Evolutionary conservation across 2,329 filamentous ascomycete species (phyloP).

Genomic region (Clonostachys byssicola): DNA sequence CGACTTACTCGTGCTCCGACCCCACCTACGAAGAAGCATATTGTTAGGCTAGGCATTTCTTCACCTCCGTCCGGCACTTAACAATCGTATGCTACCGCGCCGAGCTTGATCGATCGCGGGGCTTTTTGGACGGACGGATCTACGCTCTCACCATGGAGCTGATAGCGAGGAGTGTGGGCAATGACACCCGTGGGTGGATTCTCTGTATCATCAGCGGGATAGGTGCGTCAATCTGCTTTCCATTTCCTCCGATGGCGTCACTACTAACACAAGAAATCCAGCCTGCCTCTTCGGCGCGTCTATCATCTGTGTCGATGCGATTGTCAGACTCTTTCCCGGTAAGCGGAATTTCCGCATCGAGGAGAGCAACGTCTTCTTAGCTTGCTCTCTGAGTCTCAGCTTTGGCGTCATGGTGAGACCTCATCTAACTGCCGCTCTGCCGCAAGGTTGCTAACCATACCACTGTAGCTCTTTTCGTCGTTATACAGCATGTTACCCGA

Average conservation of each 20-base stretch:
- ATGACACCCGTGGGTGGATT: conserved; percentile 91
- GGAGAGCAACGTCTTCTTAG: conserved; percentile 84
- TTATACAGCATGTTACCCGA: conserved; percentile 92
- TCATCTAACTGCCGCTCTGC: not conserved
- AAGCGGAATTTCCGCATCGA: conserved; percentile 80
- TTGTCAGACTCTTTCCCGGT: conserved; percentile 69
- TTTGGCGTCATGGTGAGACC: conserved; percentile 87
- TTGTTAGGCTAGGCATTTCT: too few species aligned
- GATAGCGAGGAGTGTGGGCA: conserved; percentile 44
- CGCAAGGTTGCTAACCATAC: not conserved
- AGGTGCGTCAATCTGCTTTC: conserved; percentile 36
- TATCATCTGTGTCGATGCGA: conserved; percentile 81
- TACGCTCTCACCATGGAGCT: conserved; percentile 23
- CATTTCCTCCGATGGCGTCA: not conserved
- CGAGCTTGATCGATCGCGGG: too few species aligned
- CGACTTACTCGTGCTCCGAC: too few species aligned
- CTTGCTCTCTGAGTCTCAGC: conserved; percentile 83
- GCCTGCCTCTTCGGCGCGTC: conserved; percentile 72
- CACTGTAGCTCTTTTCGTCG: conserved; percentile 75
- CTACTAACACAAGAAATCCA: conserved; percentile 13
- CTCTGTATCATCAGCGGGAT: conserved; percentile 81
- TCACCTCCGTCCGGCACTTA: too few species aligned
- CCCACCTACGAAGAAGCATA: too few species aligned
- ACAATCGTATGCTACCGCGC: too few species aligned
- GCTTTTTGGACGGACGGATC: too few species aligned